Percentiles rank a stretch among this genome's conserved stretches.
Evolutionary conservation across 768 basidiomycete genomes (phyloP).

Genomic region (Panus rudis): DNA sequence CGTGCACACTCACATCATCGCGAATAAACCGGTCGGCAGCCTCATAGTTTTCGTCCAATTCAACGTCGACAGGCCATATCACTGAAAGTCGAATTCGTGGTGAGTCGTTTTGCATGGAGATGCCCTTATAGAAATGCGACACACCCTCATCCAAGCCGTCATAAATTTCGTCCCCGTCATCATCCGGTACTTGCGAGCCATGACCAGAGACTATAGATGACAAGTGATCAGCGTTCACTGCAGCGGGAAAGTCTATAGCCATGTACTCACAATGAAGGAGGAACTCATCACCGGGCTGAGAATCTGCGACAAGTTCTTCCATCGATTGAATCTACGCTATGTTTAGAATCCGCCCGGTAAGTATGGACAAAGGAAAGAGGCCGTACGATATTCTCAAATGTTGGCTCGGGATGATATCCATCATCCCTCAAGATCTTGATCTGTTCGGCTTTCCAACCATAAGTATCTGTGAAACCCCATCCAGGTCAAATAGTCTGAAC

Average conservation of each 20-base stretch:
- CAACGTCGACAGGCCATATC: constrained; percentile 17
- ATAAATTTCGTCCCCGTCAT: constrained; percentile 34
- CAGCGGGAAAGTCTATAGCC: background rate
- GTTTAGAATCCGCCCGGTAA: background rate
- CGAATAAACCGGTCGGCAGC: constrained; percentile 12
- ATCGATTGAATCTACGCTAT: constrained; percentile 3
- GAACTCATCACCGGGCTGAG: constrained; percentile 5
- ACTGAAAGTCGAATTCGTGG: constrained; percentile 7
- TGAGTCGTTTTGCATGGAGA: background rate
- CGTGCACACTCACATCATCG: constrained; percentile 17
- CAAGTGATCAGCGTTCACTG: background rate
- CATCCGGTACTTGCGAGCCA: constrained; percentile 35
- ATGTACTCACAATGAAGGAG: constrained; percentile 7
- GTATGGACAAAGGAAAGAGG: background rate
- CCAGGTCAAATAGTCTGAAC: too few species aligned
- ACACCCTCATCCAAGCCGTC: constrained; percentile 50
- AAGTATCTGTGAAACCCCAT: background rate
- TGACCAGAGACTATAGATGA: constrained; percentile 41
- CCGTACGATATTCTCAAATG: constrained; percentile 6
- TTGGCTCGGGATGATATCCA: background rate
- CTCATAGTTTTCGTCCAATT: background rate
- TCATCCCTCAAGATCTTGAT: constrained; percentile 2
- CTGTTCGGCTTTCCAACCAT: background rate
- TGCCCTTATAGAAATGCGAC: background rate
- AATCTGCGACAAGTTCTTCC: constrained; percentile 2